These are phyloP conservation scores for Allium fistulosum DNA, from an alignment of 106 monocot genomes.

Conservation along the genomic window DNA sequence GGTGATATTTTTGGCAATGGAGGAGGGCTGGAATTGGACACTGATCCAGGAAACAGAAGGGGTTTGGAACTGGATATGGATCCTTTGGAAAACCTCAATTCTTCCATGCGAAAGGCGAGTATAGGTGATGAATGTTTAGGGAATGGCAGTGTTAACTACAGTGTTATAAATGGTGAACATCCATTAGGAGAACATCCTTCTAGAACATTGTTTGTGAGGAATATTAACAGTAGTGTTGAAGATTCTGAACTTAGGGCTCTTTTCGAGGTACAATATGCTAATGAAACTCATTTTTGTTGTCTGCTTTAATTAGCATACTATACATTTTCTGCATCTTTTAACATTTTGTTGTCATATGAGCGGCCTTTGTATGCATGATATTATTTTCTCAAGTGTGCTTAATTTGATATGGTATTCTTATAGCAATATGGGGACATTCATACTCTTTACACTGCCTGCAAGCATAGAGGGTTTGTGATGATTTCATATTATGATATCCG, in stretches of 20 bases:
- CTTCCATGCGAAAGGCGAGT: constrained; percentile 36
- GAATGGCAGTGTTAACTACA: constrained; percentile 45
- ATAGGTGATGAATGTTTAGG: constrained; percentile 35
- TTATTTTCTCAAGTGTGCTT: background rate
- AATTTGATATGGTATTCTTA: constrained; percentile 10
- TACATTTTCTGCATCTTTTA: background rate
- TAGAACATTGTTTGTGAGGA: constrained; percentile 85
- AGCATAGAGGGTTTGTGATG: constrained; percentile 97
- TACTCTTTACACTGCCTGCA: constrained; percentile 82
- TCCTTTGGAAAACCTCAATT: constrained; percentile 28
- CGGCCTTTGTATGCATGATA: background rate
- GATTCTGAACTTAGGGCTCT: constrained; percentile 69
- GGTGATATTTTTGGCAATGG: constrained; percentile 73
- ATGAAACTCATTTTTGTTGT: background rate
- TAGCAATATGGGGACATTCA: constrained; percentile 94
- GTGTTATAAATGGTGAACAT: constrained; percentile 69
- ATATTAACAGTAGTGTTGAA: constrained; percentile 87
- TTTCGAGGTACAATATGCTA: constrained; percentile 46
- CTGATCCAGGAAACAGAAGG: constrained; percentile 59
- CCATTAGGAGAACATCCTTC: constrained; percentile 93
- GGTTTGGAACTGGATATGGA: constrained; percentile 79
- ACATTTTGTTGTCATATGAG: too few species aligned
- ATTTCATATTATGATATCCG: constrained; percentile 98
- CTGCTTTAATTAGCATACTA: background rate
- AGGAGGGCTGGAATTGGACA: constrained; percentile 76